A percentile compares a stretch with the other conserved stretches of the same genome.
phyloP scores from a whole-genome alignment of 257 asterid species.

The Solanum piurae region DNA sequence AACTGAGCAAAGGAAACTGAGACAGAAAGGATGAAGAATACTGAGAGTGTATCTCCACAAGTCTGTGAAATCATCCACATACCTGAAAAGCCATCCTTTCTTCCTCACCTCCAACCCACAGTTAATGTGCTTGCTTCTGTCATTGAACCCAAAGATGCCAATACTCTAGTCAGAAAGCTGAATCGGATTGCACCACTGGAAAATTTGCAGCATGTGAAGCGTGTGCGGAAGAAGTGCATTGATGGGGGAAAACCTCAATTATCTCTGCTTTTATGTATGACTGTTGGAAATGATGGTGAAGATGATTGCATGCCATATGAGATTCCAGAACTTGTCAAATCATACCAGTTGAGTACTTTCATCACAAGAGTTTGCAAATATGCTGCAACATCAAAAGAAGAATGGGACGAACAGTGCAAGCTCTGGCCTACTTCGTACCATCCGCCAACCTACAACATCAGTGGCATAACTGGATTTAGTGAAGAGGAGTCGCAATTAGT shows the following conservation, averaged over 20 bases:
- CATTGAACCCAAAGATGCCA: slow-evolving; percentile 64
- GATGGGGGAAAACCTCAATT: slow-evolving; percentile 59
- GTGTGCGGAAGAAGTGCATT: slow-evolving; percentile 43
- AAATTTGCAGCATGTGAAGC: slow-evolving; percentile 86
- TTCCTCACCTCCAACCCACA: slow-evolving; percentile 64
- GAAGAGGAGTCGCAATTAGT: slow-evolving; percentile 55
- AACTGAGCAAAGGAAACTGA: too few species aligned
- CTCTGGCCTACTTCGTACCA: slow-evolving; percentile 96
- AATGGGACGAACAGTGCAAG: slow-evolving; percentile 95
- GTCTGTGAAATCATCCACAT: slow-evolving; percentile 50
- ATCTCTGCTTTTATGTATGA: slow-evolving; percentile 49
- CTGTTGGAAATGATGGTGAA: slow-evolving; percentile 26
- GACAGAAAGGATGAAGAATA: background rate
- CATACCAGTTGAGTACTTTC: slow-evolving; percentile 84
- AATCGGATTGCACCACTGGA: slow-evolving; percentile 72
- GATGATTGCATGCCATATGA: slow-evolving; percentile 35
- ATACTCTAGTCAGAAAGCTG: slow-evolving; percentile 63
- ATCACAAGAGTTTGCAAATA: slow-evolving; percentile 67
- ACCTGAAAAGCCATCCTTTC: slow-evolving; percentile 48
- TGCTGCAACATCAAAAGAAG: slow-evolving; percentile 86
- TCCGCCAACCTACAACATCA: slow-evolving; percentile 77
- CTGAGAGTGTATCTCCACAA: background rate
- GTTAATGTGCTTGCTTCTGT: slow-evolving; percentile 55
- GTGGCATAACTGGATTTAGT: slow-evolving; percentile 81
- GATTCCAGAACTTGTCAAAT: slow-evolving; percentile 53